phyloP scores from a whole-genome alignment of 2,329 filamentous ascomycete species.

The Alternaria infectoria region DNA sequence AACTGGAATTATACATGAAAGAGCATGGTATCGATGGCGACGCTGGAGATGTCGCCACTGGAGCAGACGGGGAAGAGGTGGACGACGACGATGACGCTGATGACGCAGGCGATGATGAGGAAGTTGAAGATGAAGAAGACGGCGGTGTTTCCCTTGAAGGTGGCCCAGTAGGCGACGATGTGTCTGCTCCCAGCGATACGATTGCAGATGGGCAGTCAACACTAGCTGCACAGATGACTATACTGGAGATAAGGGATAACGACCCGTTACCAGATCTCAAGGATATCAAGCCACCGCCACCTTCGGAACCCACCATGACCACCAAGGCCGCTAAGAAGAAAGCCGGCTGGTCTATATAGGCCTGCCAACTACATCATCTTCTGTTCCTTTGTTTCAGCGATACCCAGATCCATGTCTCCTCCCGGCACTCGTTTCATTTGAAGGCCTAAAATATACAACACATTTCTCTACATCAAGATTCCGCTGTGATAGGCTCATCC shows the following conservation, averaged over 20 bases:
- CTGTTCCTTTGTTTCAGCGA: constrained; percentile 1
- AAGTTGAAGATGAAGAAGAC: constrained; percentile 10
- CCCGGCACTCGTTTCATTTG: not conserved
- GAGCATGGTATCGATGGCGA: constrained; percentile 66
- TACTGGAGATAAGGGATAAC: constrained; percentile 46
- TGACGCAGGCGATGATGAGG: not conserved
- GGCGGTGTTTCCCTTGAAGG: constrained; percentile 5
- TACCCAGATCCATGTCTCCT: constrained; percentile 1
- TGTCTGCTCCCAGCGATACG: not conserved
- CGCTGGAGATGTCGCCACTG: constrained; percentile 46
- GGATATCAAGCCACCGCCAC: constrained; percentile 33
- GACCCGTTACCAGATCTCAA: constrained; percentile 42
- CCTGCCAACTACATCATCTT: not conserved
- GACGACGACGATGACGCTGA: constrained; percentile 16
- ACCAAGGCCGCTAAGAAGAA: constrained; percentile 47
- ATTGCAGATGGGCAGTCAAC: constrained; percentile 5
- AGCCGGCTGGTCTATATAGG: constrained; percentile 42
- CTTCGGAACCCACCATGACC: constrained; percentile 31
- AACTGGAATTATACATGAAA: constrained; percentile 89
- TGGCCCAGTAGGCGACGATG: constrained; percentile 4
- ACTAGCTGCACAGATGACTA: constrained; percentile 42
- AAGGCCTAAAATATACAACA: not conserved
- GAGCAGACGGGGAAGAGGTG: constrained; percentile 10
- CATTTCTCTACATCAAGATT: not conserved
- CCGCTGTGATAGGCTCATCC: not conserved